Percentiles rank a stretch among this genome's conserved stretches.
Evolutionary conservation across 495 filamentous ascomycete genomes (phyloP).

Genomic region (Saxophila tyrrhenica): DNA sequence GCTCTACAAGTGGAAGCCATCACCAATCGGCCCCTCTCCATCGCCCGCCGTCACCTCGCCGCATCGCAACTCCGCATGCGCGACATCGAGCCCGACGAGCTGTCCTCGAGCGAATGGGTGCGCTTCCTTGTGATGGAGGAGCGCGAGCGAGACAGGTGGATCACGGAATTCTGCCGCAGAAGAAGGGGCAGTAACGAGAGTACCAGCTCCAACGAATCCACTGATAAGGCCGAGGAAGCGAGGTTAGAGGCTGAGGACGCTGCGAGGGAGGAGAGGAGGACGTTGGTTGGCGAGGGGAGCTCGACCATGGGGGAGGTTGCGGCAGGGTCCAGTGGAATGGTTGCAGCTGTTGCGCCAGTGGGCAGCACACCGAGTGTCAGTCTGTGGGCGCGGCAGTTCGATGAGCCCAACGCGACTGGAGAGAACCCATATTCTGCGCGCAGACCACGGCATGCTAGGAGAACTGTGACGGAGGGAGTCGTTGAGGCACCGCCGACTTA

Average conservation of each 20-base stretch:
- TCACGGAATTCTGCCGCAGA: slow-evolving; percentile 12
- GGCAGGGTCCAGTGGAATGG: neutral
- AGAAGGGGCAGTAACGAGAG: slow-evolving; percentile 12
- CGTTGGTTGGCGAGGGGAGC: neutral
- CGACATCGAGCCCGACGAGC: slow-evolving; percentile 20
- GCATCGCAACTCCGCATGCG: slow-evolving; percentile 18
- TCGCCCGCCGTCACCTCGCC: slow-evolving; percentile 17
- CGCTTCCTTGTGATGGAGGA: slow-evolving; percentile 20
- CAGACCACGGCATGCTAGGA: slow-evolving; percentile 2
- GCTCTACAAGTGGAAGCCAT: slow-evolving; percentile 18
- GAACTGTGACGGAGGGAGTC: slow-evolving; percentile 9
- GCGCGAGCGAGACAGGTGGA: slow-evolving; percentile 17
- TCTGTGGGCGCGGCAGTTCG: slow-evolving; percentile 16
- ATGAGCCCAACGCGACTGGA: slow-evolving; percentile 2
- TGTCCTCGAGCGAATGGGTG: slow-evolving; percentile 18
- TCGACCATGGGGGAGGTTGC: neutral
- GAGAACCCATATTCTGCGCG: neutral
- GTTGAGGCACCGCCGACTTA: slow-evolving; percentile 18
- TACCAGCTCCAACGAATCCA: neutral
- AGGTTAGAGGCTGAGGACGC: slow-evolving; percentile 12
- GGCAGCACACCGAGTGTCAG: slow-evolving; percentile 12
- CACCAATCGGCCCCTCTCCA: slow-evolving; percentile 16
- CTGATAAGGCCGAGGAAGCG: slow-evolving; percentile 17
- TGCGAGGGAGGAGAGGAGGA: neutral
- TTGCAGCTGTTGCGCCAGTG: neutral